Base-by-base conservation (phyloP, 805 yeast genomes). In the Candida endomychidarum region DNA sequence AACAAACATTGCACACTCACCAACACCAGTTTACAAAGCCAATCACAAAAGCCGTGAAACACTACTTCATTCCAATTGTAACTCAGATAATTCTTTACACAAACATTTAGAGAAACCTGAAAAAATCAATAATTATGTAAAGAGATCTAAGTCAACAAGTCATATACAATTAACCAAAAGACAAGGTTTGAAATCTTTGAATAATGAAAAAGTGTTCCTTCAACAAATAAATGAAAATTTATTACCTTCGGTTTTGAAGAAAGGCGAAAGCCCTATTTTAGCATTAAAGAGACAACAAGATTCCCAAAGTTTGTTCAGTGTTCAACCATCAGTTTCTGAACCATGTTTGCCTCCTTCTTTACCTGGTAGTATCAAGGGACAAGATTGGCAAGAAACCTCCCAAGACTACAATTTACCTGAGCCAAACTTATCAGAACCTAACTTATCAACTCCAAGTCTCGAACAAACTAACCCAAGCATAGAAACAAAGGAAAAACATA, bases 181-280 rank as follows among this genome's bases (percentile, higher is more conserved):
- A 21, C 24, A 9, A 8, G 14, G 26, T 10, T 49, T 56, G 58
- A 52, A 54, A 27, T 57, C 61, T 2, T 52, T 62, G 1, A 43
- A 60, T 31, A 57, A 58, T 38, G 70, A 65, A 38, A 56, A 54
- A 32, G 38, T 42, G 4, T 61, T 60, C 34, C 38, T 65, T 10
- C 42, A 53, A n/a, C 54, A 55, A 16, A 57, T 65, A 8, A 57
- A 57, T 46, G 61, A 61, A 38, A 49, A 53, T 5, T 49, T 65
- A 17, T 46, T 65, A 15, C 70, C 70, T 6, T 48, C 69, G 2
- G 68, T 65, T 1, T 47, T 65, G 21, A 59, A 54, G 41, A 53
- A 47, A 16, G 61, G 65, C 2, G 63, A 58, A 35, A 59, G 65
- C 33, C 65, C 61, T 0, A 63, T 63, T 1, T 47, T 59, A 52